Conservation (phyloP, 345 rosid genomes). For the Sisymbrium irio region DNA sequence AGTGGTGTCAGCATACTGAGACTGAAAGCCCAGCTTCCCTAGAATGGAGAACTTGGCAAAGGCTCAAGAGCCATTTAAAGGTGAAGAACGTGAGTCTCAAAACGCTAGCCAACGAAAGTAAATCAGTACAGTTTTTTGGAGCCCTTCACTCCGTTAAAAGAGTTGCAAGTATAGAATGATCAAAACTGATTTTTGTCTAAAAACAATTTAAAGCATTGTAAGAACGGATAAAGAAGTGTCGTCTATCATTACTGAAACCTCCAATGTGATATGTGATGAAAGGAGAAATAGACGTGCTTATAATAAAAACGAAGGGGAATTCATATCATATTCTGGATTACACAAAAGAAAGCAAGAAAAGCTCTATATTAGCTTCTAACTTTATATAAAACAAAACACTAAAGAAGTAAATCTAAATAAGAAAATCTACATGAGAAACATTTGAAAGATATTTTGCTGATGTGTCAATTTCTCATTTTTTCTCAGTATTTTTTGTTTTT, state of each 20-base stretch:
- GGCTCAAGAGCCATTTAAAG: too few relatives aligned
- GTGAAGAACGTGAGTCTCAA: neutral
- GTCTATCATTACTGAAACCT: neutral
- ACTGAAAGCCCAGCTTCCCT: too few relatives aligned
- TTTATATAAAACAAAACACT: neutral
- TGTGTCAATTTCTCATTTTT: too few relatives aligned
- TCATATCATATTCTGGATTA: conserved; percentile 6
- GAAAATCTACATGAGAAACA: too few relatives aligned
- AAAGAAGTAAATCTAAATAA: too few relatives aligned
- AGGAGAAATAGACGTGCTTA: neutral
- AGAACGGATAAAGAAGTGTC: neutral
- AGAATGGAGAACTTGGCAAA: too few relatives aligned
- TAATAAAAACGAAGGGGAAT: neutral
- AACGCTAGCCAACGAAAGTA: neutral
- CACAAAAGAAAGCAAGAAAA: conserved; percentile 11
- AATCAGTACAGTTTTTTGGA: neutral
- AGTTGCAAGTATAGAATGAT: neutral
- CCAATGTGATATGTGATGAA: neutral
- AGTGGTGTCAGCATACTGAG: too few relatives aligned
- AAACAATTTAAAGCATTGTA: neutral
- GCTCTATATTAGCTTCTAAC: neutral
- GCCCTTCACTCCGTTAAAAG: neutral
- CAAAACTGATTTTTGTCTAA: neutral
- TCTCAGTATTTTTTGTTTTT: too few relatives aligned
- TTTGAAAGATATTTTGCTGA: too few relatives aligned